These are phyloP conservation scores for Blastobotrys apis DNA, from an alignment of 1,139 yeast species.

Conservation along the genomic window DNA sequence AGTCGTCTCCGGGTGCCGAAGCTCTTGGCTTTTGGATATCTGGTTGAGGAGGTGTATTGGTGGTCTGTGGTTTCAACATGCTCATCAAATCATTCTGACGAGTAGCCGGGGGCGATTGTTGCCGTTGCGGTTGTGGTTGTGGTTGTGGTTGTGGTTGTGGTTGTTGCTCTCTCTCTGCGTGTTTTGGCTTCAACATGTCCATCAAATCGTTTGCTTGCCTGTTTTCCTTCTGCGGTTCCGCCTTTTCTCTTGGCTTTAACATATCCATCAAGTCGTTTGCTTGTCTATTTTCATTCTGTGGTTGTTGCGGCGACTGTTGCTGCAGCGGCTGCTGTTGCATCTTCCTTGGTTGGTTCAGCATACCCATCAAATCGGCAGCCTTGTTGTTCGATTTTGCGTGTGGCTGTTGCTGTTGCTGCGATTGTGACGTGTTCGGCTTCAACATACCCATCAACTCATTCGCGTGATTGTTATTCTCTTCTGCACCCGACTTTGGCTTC, in stretches of 20 bases:
- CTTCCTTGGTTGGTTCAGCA: constrained; percentile 1
- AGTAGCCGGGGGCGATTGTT: no score
- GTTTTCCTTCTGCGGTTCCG: not conserved
- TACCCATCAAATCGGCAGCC: not conserved
- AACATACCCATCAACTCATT: constrained; percentile 8
- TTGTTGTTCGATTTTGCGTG: not conserved
- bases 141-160: not conserved
- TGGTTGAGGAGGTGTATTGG: not conserved
- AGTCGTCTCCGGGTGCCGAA: not conserved
- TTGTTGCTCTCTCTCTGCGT: no score
- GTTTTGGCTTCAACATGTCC: not conserved
- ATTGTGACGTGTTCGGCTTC: not conserved
- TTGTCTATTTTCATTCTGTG: not conserved
- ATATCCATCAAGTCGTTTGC: not conserved
- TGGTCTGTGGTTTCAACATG: constrained; percentile 4
- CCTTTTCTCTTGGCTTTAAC: not conserved
- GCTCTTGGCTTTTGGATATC: not conserved
- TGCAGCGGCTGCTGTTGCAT: not conserved
- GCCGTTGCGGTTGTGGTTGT: no score
- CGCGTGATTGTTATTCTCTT: not conserved
- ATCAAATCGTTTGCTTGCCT: not conserved
- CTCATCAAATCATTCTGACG: constrained; percentile 8
- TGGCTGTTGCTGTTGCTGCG: not conserved
- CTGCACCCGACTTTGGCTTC: constrained; percentile 5
- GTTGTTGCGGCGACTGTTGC: no score